These are phyloP conservation scores for Colletotrichum ledebouriae DNA, from an alignment of 2,329 filamentous ascomycete species.

Conservation along the genomic window DNA sequence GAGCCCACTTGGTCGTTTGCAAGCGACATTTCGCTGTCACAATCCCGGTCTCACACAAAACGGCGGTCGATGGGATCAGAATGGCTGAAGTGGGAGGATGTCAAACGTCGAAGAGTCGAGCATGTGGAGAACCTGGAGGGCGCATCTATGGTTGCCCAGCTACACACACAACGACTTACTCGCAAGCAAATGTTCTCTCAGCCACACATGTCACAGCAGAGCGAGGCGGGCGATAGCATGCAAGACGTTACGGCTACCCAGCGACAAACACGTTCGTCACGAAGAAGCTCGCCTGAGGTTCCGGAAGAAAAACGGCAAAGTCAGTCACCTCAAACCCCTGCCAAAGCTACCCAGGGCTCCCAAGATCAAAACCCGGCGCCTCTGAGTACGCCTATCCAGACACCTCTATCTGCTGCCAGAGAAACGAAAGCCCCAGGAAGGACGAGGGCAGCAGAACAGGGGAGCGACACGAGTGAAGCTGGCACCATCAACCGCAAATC, in stretches of 20 bases:
- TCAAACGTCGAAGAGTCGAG: slow-evolving; percentile 47
- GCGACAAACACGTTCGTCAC: background rate
- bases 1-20: slow-evolving; percentile 44
- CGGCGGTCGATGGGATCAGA: slow-evolving; percentile 47
- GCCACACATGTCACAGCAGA: background rate
- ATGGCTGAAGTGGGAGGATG: slow-evolving; percentile 51
- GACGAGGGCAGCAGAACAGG: background rate
- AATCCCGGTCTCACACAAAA: slow-evolving; percentile 44
- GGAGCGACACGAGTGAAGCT: too few species aligned
- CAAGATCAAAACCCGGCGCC: slow-evolving; percentile 7
- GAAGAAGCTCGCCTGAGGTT: background rate
- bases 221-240: background rate
- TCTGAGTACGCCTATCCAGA: slow-evolving; percentile 36
- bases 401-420: slow-evolving; percentile 28
- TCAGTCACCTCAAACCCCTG: background rate
- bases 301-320: background rate
- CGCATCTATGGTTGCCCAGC: slow-evolving; percentile 3
- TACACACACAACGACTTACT: background rate
- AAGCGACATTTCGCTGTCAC: slow-evolving; percentile 40
- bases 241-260: slow-evolving; percentile 14
- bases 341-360: background rate
- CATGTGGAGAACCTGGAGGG: slow-evolving; percentile 10
- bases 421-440: background rate
- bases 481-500: background rate
- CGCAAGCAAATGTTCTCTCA: background rate